These are phyloP conservation scores for Trichoderma sp. DNA, from an alignment of 2,329 filamentous ascomycete species.

Conservation along the genomic window DNA sequence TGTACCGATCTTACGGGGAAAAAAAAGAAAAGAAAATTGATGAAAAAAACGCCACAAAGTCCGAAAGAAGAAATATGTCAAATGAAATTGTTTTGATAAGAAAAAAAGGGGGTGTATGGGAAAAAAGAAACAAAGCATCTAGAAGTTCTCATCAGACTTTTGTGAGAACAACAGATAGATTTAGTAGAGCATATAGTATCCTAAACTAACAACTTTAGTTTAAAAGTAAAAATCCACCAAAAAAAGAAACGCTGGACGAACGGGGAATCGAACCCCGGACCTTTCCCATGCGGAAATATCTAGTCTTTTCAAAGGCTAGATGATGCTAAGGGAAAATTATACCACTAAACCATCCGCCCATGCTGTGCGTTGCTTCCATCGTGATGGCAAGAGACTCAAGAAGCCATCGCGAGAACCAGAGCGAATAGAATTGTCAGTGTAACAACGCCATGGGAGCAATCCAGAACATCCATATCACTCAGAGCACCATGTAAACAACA, in stretches of 20 bases:
- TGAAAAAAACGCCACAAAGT: not conserved
- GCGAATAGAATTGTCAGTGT: not conserved
- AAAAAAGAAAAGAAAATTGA: not conserved
- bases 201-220: not conserved
- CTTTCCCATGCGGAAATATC: conserved; percentile 16
- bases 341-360: conserved; percentile 22
- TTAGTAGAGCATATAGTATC: not conserved
- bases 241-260: conserved; percentile 19
- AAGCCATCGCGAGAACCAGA: not conserved
- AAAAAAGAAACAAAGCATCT: not conserved
- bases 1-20: not conserved
- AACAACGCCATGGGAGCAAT: not conserved
- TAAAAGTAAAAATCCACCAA: not conserved
- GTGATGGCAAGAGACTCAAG: not conserved
- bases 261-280: conserved; percentile 24
- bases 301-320: not conserved
- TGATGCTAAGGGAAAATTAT: conserved; percentile 22
- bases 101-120: not conserved
- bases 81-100: not conserved
- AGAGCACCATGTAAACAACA: not conserved
- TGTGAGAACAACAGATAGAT: not conserved
- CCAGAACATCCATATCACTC: not conserved
- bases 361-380: not conserved
- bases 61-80: not conserved
- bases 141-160: not conserved